Evolutionary conservation across 306 rosid genomes (phyloP).

Genomic region (Citrullus mucosospermus): DNA sequence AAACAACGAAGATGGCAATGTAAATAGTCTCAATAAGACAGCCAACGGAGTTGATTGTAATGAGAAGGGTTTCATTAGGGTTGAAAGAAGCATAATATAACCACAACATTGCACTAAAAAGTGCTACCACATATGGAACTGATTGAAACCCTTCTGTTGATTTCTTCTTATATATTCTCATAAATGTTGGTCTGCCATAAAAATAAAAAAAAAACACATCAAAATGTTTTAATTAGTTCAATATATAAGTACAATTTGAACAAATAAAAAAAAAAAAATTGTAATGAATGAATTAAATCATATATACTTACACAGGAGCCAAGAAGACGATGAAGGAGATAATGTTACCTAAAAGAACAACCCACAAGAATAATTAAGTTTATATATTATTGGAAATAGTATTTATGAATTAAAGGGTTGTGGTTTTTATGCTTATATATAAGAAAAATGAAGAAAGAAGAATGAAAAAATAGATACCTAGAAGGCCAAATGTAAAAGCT

Average conservation of each 20-base stretch:
- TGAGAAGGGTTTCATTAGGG: conserved; percentile 46
- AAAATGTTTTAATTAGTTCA: not conserved
- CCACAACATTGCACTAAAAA: conserved; percentile 92
- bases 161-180: conserved; percentile 69
- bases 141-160: conserved; percentile 87
- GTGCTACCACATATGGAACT: conserved; percentile 70
- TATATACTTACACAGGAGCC: conserved; percentile 64
- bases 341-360: conserved; percentile 40
- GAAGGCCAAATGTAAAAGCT: conserved; percentile 8
- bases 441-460: not conserved
- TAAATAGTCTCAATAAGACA: conserved; percentile 68
- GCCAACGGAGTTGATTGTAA: conserved; percentile 70
- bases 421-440: no score
- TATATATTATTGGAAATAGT: no score
- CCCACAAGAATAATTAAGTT: not conserved
- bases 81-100: conserved; percentile 70
- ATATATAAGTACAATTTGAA: no score
- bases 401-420: no score
- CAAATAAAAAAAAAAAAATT: no score
- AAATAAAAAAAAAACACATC: not conserved
- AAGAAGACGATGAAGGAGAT: conserved; percentile 68
- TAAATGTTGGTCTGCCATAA: conserved; percentile 54
- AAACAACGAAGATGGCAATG: conserved; percentile 49
- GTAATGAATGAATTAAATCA: no score
- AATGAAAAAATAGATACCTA: not conserved